Percentiles rank a stretch among this genome's conserved stretches.
Conservation (phyloP, 805 yeast species). For the Saccharomycopsis amapae region DNA sequence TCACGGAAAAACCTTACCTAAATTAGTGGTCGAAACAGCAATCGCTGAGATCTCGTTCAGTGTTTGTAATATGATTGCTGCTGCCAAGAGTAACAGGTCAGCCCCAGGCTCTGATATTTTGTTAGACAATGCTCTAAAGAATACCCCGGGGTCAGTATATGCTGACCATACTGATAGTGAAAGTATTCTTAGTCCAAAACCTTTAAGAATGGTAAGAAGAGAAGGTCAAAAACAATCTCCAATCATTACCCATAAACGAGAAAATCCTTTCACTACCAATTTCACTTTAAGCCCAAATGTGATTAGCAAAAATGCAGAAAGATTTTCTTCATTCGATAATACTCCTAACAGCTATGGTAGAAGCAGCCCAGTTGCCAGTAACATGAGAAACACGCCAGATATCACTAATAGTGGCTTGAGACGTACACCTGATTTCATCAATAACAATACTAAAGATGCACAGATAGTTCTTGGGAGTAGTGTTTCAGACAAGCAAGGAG, state of each 20-base stretch:
- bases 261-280: slow-evolving; percentile 23
- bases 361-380: not conserved
- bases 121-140: not conserved
- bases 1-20: slow-evolving; percentile 60
- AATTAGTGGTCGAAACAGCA: slow-evolving; percentile 65
- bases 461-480: too few species aligned
- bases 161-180: not conserved
- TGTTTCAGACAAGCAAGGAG: too few species aligned
- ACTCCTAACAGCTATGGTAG: not conserved
- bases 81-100: slow-evolving; percentile 32
- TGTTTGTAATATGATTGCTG: slow-evolving; percentile 53
- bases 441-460: too few species aligned
- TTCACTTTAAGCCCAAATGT: slow-evolving; percentile 22
- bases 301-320: not conserved
- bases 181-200: slow-evolving; percentile 33
- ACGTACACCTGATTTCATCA: too few species aligned
- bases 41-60: slow-evolving; percentile 64
- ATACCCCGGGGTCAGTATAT: not conserved
- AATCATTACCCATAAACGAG: slow-evolving; percentile 19
- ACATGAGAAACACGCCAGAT: too few species aligned
- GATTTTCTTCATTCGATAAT: not conserved
- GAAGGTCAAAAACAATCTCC: slow-evolving; percentile 27
- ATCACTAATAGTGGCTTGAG: too few species aligned
- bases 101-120: not conserved
- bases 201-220: slow-evolving; percentile 60